Conservation (phyloP, 192 early-diverging fungal genomes). For the Gigaspora rosea region DNA sequence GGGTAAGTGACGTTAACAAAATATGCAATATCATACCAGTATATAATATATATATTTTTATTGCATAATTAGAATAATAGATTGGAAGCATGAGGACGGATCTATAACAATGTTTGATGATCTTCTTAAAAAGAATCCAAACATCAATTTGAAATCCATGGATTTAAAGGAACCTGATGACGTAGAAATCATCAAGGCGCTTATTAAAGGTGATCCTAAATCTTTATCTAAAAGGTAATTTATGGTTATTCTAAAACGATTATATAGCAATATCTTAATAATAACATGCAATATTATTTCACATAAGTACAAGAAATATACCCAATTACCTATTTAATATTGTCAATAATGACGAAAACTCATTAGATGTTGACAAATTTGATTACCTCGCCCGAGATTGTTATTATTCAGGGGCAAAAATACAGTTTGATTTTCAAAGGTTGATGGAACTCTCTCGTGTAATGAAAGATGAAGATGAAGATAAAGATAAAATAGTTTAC, state of each 20-base stretch:
- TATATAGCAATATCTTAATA: background rate
- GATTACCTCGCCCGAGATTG: constrained; percentile 79
- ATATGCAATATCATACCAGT: too few relatives aligned
- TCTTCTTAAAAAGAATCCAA: constrained; percentile 58
- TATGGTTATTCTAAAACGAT: too few relatives aligned
- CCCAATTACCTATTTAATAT: constrained; percentile 89
- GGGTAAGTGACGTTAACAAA: constrained; percentile 18
- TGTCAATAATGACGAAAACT: constrained; percentile 92
- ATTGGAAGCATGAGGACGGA: constrained; percentile 69
- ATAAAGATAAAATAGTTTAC: constrained; percentile 89
- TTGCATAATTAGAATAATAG: too few relatives aligned
- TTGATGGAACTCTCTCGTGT: constrained; percentile 83
- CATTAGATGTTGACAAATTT: constrained; percentile 95
- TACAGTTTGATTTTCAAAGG: constrained; percentile 50
- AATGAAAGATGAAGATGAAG: constrained; percentile 84
- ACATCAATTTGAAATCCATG: constrained; percentile 36
- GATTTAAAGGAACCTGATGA: constrained; percentile 59
- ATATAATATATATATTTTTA: too few relatives aligned
- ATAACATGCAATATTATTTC: background rate
- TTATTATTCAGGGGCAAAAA: constrained; percentile 71
- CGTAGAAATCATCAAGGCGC: constrained; percentile 64
- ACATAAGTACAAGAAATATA: background rate
- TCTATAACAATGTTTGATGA: constrained; percentile 87
- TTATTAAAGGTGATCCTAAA: constrained; percentile 60
- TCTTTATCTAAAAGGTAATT: too few relatives aligned